Conservation (phyloP, 2,329 filamentous ascomycete species). For the Microcyclosporella mali region DNA sequence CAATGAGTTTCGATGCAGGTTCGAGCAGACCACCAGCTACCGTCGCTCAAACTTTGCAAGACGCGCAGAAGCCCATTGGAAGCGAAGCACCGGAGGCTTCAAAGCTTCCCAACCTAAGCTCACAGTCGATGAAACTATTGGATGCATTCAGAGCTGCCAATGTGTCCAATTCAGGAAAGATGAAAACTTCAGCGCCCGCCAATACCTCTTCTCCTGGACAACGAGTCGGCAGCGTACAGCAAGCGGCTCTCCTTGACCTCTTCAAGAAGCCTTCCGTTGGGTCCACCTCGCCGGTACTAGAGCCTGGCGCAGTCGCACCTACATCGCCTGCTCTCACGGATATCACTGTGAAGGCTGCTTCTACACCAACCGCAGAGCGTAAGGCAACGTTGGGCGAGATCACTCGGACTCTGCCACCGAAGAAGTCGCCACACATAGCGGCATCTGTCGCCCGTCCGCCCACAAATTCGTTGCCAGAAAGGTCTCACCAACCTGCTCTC, state of each 20-base stretch:
- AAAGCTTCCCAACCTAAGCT: conserved; percentile 53
- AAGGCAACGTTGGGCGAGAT: conserved; percentile 28
- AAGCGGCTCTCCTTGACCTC: conserved; percentile 41
- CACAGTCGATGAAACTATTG: conserved; percentile 52
- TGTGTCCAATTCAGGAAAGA: conserved; percentile 4
- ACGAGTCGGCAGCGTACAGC: conserved; percentile 35
- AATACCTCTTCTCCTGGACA: conserved; percentile 4
- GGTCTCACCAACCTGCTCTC: too few species aligned
- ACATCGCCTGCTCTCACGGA: conserved; percentile 19
- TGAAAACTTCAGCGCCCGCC: conserved; percentile 12
- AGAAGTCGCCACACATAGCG: not conserved
- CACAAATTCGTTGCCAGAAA: not conserved
- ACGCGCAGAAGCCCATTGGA: conserved; percentile 32
- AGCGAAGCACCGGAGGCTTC: conserved; percentile 49
- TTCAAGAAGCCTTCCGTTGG: conserved; percentile 34
- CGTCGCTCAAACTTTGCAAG: not conserved
- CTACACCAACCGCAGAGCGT: conserved; percentile 6
- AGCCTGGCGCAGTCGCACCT: conserved; percentile 3
- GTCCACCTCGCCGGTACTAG: conserved; percentile 5
- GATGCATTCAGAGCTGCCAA: conserved; percentile 48
- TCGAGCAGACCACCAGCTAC: not conserved
- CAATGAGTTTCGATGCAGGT: not conserved
- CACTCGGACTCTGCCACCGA: conserved; percentile 27
- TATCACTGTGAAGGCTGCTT: conserved; percentile 14
- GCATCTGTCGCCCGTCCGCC: not conserved